A percentile compares a stretch with the other conserved stretches of the same genome.
phyloP scores from a whole-genome alignment of 805 yeast species.

The Wickerhamiella slavikovae region DNA sequence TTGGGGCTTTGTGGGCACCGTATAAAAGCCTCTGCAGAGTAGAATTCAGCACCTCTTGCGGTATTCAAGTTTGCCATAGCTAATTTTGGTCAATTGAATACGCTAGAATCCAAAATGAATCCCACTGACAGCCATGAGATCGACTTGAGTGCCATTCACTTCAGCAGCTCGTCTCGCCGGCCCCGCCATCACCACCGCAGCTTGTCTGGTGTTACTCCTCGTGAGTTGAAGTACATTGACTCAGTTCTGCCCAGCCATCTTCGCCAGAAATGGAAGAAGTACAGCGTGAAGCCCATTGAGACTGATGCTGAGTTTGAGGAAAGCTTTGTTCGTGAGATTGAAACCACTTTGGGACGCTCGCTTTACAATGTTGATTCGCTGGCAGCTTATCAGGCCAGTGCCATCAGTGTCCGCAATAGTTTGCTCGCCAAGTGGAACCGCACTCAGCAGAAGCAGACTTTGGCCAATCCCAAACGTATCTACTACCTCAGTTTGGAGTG shows the following conservation, averaged over 20 bases:
- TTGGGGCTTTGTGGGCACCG: no score
- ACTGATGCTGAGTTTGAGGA: conserved; percentile 39
- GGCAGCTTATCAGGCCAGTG: conserved; percentile 84
- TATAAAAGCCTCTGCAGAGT: no score
- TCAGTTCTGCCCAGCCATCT: conserved; percentile 61
- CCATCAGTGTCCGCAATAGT: conserved; percentile 58
- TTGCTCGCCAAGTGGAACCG: conserved; percentile 76
- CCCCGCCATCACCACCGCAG: conserved; percentile 27
- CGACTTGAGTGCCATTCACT: no score
- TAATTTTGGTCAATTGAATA: no score
- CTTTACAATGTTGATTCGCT: conserved; percentile 79
- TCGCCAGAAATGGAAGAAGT: conserved; percentile 58
- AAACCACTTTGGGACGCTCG: conserved; percentile 77
- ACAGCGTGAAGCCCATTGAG: conserved; percentile 30
- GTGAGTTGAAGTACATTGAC: conserved; percentile 69
- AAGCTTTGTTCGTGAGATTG: conserved; percentile 67
- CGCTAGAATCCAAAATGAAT: no score
- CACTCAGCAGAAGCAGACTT: conserved; percentile 77
- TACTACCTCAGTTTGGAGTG: conserved; percentile 77
- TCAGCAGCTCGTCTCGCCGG: no score
- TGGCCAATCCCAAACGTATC: conserved; percentile 65
- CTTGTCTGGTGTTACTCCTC: conserved; percentile 77
- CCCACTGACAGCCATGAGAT: no score
- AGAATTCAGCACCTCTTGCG: no score
- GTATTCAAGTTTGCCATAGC: no score